A percentile compares a stretch with the other conserved stretches of the same genome.
Conservation (phyloP, 2,329 filamentous ascomycete genomes). For the Fragosphaeria purpurea region DNA sequence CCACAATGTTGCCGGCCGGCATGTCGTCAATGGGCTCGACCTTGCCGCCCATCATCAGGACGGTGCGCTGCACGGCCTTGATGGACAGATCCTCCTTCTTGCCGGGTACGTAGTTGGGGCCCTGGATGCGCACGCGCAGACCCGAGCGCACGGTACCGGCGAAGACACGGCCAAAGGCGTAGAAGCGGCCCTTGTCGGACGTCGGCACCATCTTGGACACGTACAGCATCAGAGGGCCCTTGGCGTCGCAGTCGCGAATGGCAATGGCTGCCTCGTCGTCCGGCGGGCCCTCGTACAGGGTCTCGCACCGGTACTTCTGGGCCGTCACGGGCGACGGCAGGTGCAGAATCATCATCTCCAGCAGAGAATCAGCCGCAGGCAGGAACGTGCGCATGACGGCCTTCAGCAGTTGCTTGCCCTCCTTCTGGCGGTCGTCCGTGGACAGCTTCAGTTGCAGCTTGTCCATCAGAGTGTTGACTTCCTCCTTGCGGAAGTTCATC, state of each 20-base stretch:
- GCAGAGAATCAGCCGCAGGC: constrained; percentile 90
- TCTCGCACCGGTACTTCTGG: constrained; percentile 96
- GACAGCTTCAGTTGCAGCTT: constrained; percentile 94
- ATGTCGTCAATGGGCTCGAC: constrained; percentile 97
- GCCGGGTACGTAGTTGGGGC: constrained; percentile 94
- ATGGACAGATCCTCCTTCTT: constrained; percentile 99
- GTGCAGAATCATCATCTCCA: constrained; percentile 99
- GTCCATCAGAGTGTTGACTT: constrained; percentile 69
- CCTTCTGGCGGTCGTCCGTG: constrained; percentile 78
- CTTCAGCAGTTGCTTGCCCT: constrained; percentile 94
- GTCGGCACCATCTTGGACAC: constrained; percentile 99
- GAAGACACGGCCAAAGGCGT: constrained; percentile 99
- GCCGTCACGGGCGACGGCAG: constrained; percentile 91
- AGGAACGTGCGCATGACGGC: constrained; percentile 98
- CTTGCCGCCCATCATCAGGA: constrained; percentile 99
- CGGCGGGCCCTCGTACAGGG: constrained; percentile 91
- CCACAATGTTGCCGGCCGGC: constrained; percentile 98
- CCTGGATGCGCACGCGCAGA: constrained; percentile 99
- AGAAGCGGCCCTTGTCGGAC: constrained; percentile 99
- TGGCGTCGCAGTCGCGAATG: constrained; percentile 97
- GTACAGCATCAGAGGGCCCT: constrained; percentile 99
- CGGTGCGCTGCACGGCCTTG: constrained; percentile 99
- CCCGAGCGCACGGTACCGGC: constrained; percentile 94
- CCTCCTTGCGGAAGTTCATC: constrained; percentile 98
- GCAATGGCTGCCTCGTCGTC: constrained; percentile 90